Evolutionary conservation across 495 filamentous ascomycete genomes (phyloP), one percentile per base, ranked within the genome.

Genomic region (Podospora pseudopauciseta): DNA sequence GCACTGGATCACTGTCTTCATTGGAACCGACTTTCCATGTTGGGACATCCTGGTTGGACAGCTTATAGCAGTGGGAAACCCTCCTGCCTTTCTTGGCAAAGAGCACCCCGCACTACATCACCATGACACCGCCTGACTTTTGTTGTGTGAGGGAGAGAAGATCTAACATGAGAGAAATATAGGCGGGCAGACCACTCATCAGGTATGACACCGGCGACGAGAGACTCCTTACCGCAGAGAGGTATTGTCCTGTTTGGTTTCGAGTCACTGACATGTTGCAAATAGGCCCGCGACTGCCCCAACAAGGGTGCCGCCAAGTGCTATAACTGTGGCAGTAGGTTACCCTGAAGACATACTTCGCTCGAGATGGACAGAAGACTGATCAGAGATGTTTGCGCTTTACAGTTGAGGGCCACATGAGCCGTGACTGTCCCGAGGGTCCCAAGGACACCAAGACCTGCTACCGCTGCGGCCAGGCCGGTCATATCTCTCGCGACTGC

Each of bases 401-500:
- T 13, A 13, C 39, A 49, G 39, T 49, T 68, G 88, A 92, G 81
- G 95, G 95, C 67, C 95, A 98, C 78, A 89, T 98, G 79, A 94
- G 90, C 86, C 93, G 96, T 79, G 95, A 99, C 75, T 99, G 95
- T 84, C 89, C 91, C 67, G 86, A 88, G 73, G 90, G 92, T 54
- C 87, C 89, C 59, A 97, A 97, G 86, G 93, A 97, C 55, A 76
- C 75, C 82, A 96, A 97, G 84, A 88, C 91, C 49, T 99, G 95
- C 89, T 99, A 98, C 85, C 89, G 92, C 70, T 98, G 94, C 84
- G 91, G 90, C 74, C 85, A 89, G 75, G 79, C 86, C 66, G 95
- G 95, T 60, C 95, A 99, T 84, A 89, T 99, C 78, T 94, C 91
- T 70, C 94, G 95, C 73, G 95, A 99, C 70, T 99, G 96, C 84